Evolutionary conservation across 352 stramenopile species (phyloP).

Genomic region (Globisporangium rhizosaccharum): DNA sequence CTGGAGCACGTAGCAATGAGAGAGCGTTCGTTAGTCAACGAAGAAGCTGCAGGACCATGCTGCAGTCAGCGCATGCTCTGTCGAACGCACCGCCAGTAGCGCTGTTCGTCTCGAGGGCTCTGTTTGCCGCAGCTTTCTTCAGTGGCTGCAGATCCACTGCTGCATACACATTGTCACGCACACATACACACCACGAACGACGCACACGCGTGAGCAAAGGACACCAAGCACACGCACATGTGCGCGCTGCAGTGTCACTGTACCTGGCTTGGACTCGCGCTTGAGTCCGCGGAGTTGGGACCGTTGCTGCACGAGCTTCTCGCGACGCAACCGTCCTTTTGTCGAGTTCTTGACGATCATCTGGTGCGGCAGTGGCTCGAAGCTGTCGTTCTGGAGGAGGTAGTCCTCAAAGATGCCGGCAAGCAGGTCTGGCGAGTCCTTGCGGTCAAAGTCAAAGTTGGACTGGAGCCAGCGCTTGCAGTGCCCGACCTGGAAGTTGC

Average conservation of each 20-base stretch:
- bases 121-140: background rate
- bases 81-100: background rate
- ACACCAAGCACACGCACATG: no score
- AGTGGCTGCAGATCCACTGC: background rate
- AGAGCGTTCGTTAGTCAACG: background rate
- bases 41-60: background rate
- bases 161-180: background rate
- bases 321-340: slow-evolving; percentile 21
- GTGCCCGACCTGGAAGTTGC: slow-evolving; percentile 30
- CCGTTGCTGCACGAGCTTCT: slow-evolving; percentile 26
- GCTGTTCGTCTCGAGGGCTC: background rate
- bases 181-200: background rate
- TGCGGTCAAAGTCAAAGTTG: slow-evolving; percentile 58
- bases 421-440: slow-evolving; percentile 40
- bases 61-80: background rate
- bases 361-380: slow-evolving; percentile 45
- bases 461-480: slow-evolving; percentile 45
- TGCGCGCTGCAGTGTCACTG: no score
- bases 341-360: slow-evolving; percentile 48
- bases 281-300: slow-evolving; percentile 18
- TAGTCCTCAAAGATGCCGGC: slow-evolving; percentile 51
- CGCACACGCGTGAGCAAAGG: background rate
- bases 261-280: slow-evolving; percentile 17
- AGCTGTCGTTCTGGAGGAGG: slow-evolving; percentile 35
- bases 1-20: background rate